Percentiles rank a stretch among this genome's conserved stretches.
phyloP scores from a whole-genome alignment of 176 grass and related monocot species.

The Aegilops umbellulata region DNA sequence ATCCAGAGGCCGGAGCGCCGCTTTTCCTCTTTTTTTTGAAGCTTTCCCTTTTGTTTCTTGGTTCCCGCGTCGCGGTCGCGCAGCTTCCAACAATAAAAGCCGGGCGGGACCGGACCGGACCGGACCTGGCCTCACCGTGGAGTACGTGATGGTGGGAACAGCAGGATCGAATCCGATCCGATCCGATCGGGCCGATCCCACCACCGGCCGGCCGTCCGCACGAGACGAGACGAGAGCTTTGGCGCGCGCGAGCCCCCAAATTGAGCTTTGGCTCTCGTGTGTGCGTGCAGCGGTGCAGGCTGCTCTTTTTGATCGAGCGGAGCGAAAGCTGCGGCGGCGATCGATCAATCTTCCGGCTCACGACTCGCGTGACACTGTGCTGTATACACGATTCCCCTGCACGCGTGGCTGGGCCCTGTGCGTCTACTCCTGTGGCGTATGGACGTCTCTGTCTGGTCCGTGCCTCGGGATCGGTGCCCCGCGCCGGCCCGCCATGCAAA shows the following conservation, averaged over 20 bases:
- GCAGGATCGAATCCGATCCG: constrained; percentile 9
- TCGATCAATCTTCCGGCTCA: neutral
- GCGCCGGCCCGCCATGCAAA: neutral
- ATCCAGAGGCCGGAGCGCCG: neutral
- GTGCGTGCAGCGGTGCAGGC: neutral
- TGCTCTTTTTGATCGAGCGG: neutral
- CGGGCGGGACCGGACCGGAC: neutral
- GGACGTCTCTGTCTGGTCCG: neutral
- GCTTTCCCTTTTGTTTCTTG: neutral
- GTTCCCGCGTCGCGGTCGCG: neutral
- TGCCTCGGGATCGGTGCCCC: neutral
- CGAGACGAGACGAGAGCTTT: neutral
- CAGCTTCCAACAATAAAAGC: constrained; percentile 12
- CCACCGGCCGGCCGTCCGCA: neutral
- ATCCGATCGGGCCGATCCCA: neutral
- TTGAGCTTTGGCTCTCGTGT: neutral
- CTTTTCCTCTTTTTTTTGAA: too few relatives aligned
- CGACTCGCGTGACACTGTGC: neutral
- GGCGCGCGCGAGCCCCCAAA: neutral
- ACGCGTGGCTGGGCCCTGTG: too few relatives aligned
- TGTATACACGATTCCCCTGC: too few relatives aligned
- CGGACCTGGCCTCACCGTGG: neutral
- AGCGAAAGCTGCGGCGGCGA: neutral
- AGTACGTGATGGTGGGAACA: neutral
- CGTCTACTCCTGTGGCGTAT: too few relatives aligned